Base-by-base conservation (phyloP, 805 yeast genomes). In the Saccharomycopsis fibuligera region DNA sequence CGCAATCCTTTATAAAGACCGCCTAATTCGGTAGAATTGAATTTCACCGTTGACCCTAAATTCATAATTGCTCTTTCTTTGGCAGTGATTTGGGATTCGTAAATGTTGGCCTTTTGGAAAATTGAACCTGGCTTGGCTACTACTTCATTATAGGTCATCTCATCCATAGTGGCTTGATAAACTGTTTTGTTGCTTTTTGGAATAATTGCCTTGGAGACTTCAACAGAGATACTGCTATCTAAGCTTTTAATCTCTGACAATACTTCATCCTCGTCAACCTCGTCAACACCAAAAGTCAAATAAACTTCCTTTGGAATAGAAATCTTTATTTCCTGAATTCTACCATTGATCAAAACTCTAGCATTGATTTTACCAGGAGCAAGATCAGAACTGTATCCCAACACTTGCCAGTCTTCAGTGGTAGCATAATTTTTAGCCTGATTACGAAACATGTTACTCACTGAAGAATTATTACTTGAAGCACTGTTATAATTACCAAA, bases 1-100 rank as follows among this genome's bases (percentile, higher is more conserved):
- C 86, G 89, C 49, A 93, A 67, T 25, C 96, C 95, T 58, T 75
- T 78, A 5, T 97, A 95, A 8, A 95, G 68, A 0, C 89, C 79
- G 6, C 97, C 96, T n/a, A 86, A 76, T 48, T 75, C 72, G 1
- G 78, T 68, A 40, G 83, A 82, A 54, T 80, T 86, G 54, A 90
- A 83, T 14, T 72, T 72, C 19, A 90, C 84, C 14, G 78, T 71
- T 22, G 81, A 71, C 2, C 99, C 98, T 16, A 93, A 67, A 29
- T 83, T 83, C 55, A 93, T 75, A 39, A 88, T 75, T 0, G 88
- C 88, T 42, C 96, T 69, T 51, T 88, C 91, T 3, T 75, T 68
- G 0, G 87, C 64, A 6, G 69, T 71, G 35, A 93, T 70, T 23
- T 86, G 76, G 4, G 88, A 67, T 62, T 93, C 99, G 66, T 84